Evolutionary conservation across 2,329 filamentous ascomycete species (phyloP).

Genomic region (Phyllosticta citriasiana): DNA sequence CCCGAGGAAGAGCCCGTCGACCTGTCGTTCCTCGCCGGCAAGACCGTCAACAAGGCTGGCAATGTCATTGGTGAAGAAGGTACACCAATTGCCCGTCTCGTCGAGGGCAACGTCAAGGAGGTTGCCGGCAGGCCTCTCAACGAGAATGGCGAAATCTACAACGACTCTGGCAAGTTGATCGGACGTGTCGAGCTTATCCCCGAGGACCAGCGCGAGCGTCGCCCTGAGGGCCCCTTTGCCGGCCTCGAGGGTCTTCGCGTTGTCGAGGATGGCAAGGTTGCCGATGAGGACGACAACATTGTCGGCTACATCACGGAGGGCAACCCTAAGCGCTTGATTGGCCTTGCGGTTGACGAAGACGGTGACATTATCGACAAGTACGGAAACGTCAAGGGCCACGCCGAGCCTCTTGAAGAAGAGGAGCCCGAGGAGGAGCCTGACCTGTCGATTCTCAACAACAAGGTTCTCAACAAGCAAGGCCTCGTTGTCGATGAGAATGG

Average conservation of each 20-base stretch:
- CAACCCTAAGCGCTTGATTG: slow-evolving; percentile 49
- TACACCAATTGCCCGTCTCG: slow-evolving; percentile 49
- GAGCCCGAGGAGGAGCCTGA: slow-evolving; percentile 32
- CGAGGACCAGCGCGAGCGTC: slow-evolving; percentile 49
- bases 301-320: slow-evolving; percentile 47
- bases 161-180: slow-evolving; percentile 61
- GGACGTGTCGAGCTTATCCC: slow-evolving; percentile 59
- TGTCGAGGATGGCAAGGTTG: slow-evolving; percentile 37
- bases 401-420: slow-evolving; percentile 44
- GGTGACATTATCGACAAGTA: slow-evolving; percentile 53
- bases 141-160: slow-evolving; percentile 61
- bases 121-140: slow-evolving; percentile 61
- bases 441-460: slow-evolving; percentile 37
- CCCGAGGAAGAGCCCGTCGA: slow-evolving; percentile 33
- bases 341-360: slow-evolving; percentile 51
- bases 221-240: slow-evolving; percentile 41
- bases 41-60: slow-evolving; percentile 40
- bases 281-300: slow-evolving; percentile 41
- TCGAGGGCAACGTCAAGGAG: slow-evolving; percentile 55
- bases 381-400: slow-evolving; percentile 52
- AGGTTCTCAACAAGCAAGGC: slow-evolving; percentile 40
- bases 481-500: slow-evolving; percentile 41
- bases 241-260: slow-evolving; percentile 40
- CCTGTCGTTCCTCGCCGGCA: slow-evolving; percentile 37
- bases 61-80: slow-evolving; percentile 41